phyloP scores from a whole-genome alignment of 257 asterid species.

The Gardenia jasminoides region DNA sequence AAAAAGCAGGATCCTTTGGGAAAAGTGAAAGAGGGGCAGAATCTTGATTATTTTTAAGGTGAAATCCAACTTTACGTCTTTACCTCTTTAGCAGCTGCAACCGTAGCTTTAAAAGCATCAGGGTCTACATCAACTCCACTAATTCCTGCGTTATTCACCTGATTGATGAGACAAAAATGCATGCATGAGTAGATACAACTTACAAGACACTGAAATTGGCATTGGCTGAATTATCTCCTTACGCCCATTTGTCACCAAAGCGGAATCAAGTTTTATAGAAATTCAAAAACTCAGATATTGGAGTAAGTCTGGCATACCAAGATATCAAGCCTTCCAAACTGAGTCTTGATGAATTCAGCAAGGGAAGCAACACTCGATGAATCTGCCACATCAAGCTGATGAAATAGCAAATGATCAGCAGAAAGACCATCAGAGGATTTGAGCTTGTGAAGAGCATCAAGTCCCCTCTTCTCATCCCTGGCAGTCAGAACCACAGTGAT shows the following conservation, averaged over 20 bases:
- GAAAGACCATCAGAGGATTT: constrained; percentile 23
- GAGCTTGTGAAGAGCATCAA: constrained; percentile 41
- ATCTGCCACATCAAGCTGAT: background rate
- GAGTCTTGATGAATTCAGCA: too few species aligned
- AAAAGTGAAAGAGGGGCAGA: too few species aligned
- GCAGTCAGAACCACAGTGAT: constrained; percentile 29
- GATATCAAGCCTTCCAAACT: constrained; percentile 46
- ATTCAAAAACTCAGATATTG: too few species aligned
- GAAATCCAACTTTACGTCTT: too few species aligned
- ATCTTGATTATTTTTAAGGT: too few species aligned
- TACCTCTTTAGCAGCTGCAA: background rate
- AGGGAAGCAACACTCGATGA: too few species aligned
- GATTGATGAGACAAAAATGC: background rate
- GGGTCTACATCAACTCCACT: constrained; percentile 19
- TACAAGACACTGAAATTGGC: too few species aligned
- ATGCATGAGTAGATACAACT: too few species aligned
- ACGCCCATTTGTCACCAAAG: too few species aligned
- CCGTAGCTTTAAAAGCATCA: constrained; percentile 6
- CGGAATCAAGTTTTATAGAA: too few species aligned
- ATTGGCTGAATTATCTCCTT: too few species aligned
- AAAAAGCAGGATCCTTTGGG: too few species aligned
- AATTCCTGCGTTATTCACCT: constrained; percentile 51
- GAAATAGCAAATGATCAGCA: background rate
- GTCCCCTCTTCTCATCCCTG: constrained; percentile 39
- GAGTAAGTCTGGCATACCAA: constrained; percentile 27